Percentiles rank a stretch among this genome's conserved stretches.
Evolutionary conservation across 2,329 filamentous ascomycete genomes (phyloP).

Genomic region (Amphichorda felina): DNA sequence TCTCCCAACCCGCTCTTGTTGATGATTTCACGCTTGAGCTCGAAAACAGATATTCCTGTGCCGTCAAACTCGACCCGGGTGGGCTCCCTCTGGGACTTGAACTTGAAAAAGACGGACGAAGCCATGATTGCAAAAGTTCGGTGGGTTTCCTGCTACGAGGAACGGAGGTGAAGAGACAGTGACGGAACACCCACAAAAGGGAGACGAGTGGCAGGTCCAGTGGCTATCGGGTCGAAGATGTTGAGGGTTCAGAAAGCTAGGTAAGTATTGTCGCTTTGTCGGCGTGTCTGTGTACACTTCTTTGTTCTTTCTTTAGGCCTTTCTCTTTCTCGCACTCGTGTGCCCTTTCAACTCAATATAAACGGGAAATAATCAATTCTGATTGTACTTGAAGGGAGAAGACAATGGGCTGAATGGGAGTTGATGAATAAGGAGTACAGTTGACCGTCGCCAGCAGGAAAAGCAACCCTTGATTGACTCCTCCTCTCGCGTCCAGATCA

Average conservation of each 20-base stretch:
- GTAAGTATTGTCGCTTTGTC: constrained; percentile 16
- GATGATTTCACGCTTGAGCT: constrained; percentile 98
- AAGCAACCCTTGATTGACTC: constrained; percentile 17
- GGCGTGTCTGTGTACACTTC: constrained; percentile 3
- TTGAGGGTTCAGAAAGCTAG: constrained; percentile 1
- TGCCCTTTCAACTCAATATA: constrained; percentile 20
- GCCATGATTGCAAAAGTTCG: constrained; percentile 48
- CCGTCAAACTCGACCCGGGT: constrained; percentile 94
- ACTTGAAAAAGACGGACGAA: constrained; percentile 99
- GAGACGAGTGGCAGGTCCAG: too few species aligned
- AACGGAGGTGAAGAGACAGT: neutral
- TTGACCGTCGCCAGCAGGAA: constrained; percentile 20
- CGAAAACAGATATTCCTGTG: constrained; percentile 95
- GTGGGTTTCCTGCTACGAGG: neutral
- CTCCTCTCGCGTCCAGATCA: constrained; percentile 16
- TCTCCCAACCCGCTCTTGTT: constrained; percentile 86
- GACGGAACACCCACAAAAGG: neutral
- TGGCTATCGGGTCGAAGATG: too few species aligned
- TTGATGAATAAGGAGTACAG: constrained; percentile 18
- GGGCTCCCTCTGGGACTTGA: constrained; percentile 96
- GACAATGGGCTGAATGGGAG: constrained; percentile 19
- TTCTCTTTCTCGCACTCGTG: constrained; percentile 21
- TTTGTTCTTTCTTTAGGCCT: constrained; percentile 16
- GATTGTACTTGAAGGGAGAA: constrained; percentile 30
- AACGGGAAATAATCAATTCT: constrained; percentile 36